Conservation (phyloP, 2,329 filamentous ascomycete genomes). For the Penicillium sp. region DNA sequence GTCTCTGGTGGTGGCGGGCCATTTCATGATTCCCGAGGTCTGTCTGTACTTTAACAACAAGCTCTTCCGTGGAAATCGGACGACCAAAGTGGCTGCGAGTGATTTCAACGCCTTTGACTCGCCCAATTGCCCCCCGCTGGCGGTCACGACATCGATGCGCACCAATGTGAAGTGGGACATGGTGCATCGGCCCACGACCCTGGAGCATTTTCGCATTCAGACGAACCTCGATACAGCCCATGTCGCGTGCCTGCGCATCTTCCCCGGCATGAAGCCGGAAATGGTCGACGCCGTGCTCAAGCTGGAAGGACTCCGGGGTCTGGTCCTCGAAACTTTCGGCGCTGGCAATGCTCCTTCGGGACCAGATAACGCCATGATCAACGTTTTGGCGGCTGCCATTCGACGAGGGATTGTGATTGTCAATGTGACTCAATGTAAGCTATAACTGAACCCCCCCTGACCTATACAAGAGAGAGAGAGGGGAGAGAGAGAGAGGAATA, state of each 20-base stretch:
- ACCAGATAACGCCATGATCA: constrained; percentile 69
- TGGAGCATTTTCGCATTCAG: constrained; percentile 68
- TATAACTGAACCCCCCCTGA: constrained; percentile 10
- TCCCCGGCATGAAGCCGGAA: constrained; percentile 87
- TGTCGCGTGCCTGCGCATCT: constrained; percentile 82
- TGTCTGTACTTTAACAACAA: constrained; percentile 91
- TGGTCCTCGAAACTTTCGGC: constrained; percentile 87
- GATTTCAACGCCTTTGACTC: constrained; percentile 82
- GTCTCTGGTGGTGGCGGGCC: constrained; percentile 81
- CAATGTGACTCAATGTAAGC: constrained; percentile 81
- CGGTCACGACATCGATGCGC: constrained; percentile 71
- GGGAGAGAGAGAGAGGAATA: too few relatives aligned
- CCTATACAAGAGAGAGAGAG: neutral
- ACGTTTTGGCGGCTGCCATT: constrained; percentile 70
- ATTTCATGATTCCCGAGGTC: constrained; percentile 88
- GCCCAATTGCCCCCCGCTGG: constrained; percentile 78
- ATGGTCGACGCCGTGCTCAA: constrained; percentile 82
- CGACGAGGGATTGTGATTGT: constrained; percentile 77
- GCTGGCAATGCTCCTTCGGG: constrained; percentile 87
- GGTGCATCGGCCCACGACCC: constrained; percentile 65
- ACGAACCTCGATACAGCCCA: constrained; percentile 77
- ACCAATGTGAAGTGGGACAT: constrained; percentile 76
- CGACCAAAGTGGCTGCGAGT: constrained; percentile 80
- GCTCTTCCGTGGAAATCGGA: constrained; percentile 79
- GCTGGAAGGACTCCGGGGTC: constrained; percentile 68